Conservation (phyloP, 805 yeast species). For the Maudiozyma pseudohumilis region DNA sequence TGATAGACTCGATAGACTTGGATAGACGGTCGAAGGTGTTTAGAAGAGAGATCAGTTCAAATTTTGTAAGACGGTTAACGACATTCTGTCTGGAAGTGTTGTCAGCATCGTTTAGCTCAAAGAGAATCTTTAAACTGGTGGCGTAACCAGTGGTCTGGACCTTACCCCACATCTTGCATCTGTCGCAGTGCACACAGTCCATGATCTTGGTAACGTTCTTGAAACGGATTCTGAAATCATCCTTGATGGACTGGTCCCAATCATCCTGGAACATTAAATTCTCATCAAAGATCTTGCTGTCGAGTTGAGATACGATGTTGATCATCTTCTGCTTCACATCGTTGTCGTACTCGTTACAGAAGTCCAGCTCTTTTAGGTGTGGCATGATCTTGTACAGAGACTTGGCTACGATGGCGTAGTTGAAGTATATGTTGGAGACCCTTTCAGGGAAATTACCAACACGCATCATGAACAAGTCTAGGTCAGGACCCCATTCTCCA, state of each 20-base stretch:
- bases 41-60: conserved; percentile 81
- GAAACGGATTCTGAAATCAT: conserved; percentile 78
- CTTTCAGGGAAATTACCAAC: conserved; percentile 90
- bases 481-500: conserved; percentile 76
- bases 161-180: conserved; percentile 97
- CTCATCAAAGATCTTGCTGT: conserved; percentile 40
- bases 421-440: conserved; percentile 79
- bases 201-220: conserved; percentile 83
- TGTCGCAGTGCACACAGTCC: conserved; percentile 98
- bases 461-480: conserved; percentile 72
- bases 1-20: conserved; percentile 64
- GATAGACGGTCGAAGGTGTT: conserved; percentile 91
- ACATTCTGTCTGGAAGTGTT: conserved; percentile 37
- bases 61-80: conserved; percentile 54
- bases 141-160: conserved; percentile 96
- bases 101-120: conserved; percentile 52
- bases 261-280: conserved; percentile 40
- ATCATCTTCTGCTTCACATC: conserved; percentile 37
- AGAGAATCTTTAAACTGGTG: conserved; percentile 82
- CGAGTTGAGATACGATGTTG: conserved; percentile 30
- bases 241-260: conserved; percentile 45
- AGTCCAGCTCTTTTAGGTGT: conserved; percentile 41
- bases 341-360: conserved; percentile 37
- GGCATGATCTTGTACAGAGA: conserved; percentile 62
- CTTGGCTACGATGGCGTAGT: conserved; percentile 78